Conservation (phyloP, 768 basidiomycete genomes). For the Infundibulicybe gibba region DNA sequence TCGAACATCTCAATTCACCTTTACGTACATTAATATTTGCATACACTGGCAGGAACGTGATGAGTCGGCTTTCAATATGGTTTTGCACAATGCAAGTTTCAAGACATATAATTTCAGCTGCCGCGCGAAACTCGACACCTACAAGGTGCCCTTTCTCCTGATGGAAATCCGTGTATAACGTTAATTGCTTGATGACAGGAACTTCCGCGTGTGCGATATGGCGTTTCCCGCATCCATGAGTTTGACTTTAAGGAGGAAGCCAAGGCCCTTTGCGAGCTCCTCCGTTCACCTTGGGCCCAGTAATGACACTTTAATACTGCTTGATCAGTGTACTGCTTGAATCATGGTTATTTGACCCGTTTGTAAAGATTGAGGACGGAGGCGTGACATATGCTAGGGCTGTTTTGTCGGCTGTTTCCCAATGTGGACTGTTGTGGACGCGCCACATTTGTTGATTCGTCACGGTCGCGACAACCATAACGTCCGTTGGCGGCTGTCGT, state of each 20-base stretch:
- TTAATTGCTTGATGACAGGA: constrained; percentile 44
- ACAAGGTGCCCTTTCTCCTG: constrained; percentile 51
- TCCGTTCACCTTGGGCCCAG: constrained; percentile 59
- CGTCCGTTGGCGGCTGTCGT: no score
- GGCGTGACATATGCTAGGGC: constrained; percentile 9
- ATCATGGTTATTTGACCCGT: no score
- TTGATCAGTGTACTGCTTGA: no score
- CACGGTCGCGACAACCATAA: no score
- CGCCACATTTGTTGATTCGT: constrained; percentile 6
- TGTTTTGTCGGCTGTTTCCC: not conserved
- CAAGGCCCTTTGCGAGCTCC: constrained; percentile 50
- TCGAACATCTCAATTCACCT: not conserved
- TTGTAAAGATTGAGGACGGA: constrained; percentile 4
- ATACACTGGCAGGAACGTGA: constrained; percentile 46
- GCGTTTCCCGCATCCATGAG: constrained; percentile 61
- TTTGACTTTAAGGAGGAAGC: constrained; percentile 73
- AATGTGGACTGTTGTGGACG: constrained; percentile 22
- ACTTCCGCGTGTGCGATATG: constrained; percentile 78
- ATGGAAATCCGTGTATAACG: not conserved
- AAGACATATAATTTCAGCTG: constrained; percentile 79
- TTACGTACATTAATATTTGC: constrained; percentile 1
- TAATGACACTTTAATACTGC: constrained; percentile 5
- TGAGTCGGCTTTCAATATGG: constrained; percentile 51
- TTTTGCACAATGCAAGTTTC: constrained; percentile 64
- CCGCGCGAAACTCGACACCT: constrained; percentile 85